These are phyloP conservation scores for Monosporascus ibericus DNA, from an alignment of 2,329 filamentous ascomycete species.

Conservation along the genomic window DNA sequence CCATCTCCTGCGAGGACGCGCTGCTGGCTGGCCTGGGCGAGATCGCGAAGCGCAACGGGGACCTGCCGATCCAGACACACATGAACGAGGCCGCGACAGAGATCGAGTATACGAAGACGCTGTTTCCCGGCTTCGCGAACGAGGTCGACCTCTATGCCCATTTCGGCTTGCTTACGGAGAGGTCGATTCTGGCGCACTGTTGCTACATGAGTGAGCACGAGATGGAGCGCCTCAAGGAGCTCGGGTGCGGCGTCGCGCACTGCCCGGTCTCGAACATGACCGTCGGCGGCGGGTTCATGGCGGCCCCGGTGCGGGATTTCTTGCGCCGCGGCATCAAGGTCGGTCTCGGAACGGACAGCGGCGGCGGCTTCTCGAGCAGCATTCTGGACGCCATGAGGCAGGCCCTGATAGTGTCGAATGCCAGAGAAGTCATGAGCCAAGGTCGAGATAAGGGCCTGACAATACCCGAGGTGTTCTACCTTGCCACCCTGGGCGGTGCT, in stretches of 20 bases:
- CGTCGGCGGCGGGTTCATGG: constrained; percentile 56
- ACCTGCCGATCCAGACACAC: constrained; percentile 58
- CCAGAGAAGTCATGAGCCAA: constrained; percentile 34
- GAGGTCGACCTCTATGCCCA: constrained; percentile 55
- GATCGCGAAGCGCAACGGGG: constrained; percentile 40
- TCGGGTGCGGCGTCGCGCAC: constrained; percentile 55
- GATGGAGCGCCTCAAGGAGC: constrained; percentile 36
- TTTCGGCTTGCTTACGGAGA: constrained; percentile 46
- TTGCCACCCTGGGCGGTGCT: constrained; percentile 57
- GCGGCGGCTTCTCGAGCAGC: constrained; percentile 54
- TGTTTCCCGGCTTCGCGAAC: constrained; percentile 50
- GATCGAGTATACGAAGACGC: constrained; percentile 43
- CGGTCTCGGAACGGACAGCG: constrained; percentile 60
- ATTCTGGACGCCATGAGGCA: constrained; percentile 55
- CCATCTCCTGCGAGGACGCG: constrained; percentile 51
- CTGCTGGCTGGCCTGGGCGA: constrained; percentile 50
- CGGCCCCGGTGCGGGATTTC: constrained; percentile 52
- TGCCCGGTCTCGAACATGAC: constrained; percentile 62
- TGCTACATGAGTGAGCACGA: constrained; percentile 56
- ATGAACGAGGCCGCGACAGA: constrained; percentile 61
- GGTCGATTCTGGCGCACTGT: constrained; percentile 61
- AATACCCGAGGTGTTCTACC: constrained; percentile 48
- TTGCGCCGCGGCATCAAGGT: constrained; percentile 54
- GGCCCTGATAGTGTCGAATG: constrained; percentile 49
- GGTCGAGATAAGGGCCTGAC: constrained; percentile 39